Evolutionary conservation across 176 grass and related monocot genomes (phyloP).

Genomic region (Areca catechu): DNA sequence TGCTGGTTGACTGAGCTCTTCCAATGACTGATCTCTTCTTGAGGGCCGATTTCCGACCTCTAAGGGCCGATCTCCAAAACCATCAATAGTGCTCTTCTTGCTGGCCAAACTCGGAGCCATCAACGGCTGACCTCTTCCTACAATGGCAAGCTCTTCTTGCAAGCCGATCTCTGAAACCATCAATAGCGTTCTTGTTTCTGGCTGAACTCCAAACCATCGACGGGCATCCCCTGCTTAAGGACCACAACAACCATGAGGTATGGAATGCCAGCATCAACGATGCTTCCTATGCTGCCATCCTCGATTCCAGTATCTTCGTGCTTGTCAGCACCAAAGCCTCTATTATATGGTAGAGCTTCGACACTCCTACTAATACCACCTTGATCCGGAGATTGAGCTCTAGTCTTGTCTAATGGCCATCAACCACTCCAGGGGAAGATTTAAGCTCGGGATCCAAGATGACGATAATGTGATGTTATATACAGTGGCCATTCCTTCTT

Average conservation of each 20-base stretch:
- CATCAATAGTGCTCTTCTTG: too few relatives aligned
- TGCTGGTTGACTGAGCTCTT: too few relatives aligned
- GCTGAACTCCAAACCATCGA: conserved; percentile 24
- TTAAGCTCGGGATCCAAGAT: conserved; percentile 8
- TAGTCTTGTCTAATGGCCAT: conserved; percentile 21
- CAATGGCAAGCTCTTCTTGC: too few relatives aligned
- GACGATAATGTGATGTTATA: conserved; percentile 24
- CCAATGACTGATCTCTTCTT: too few relatives aligned
- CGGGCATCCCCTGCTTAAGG: conserved; percentile 17
- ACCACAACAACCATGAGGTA: conserved; percentile 7
- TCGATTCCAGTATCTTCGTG: conserved; percentile 38
- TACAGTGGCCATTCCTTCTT: conserved; percentile 2
- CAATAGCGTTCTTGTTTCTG: too few relatives aligned
- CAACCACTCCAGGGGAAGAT: conserved; percentile 31
- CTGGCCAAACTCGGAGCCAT: too few relatives aligned
- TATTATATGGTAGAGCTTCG: conserved; percentile 28
- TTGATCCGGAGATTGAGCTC: neutral
- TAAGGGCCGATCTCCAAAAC: too few relatives aligned
- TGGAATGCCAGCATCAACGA: conserved; percentile 14
- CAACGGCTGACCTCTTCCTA: too few relatives aligned
- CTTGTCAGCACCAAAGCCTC: conserved; percentile 16
- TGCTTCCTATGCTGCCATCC: conserved; percentile 32
- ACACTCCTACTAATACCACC: conserved; percentile 33
- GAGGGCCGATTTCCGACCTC: too few relatives aligned
- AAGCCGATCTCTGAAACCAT: too few relatives aligned